These are phyloP conservation scores for Vigna radiata DNA, from an alignment of 306 rosid genomes.

Conservation along the genomic window DNA sequence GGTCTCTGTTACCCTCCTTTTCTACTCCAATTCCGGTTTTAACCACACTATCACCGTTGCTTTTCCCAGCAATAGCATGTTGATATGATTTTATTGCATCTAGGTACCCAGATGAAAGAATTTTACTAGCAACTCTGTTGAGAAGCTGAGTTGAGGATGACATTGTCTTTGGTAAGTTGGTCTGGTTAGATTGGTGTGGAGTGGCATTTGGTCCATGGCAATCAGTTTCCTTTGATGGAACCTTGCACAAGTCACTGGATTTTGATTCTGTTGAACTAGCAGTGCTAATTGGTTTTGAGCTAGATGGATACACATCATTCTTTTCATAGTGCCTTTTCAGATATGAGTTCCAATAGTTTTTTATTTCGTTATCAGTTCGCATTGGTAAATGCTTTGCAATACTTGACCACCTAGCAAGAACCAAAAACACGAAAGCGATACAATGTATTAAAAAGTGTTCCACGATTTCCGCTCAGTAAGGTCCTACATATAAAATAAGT, in stretches of 20 bases:
- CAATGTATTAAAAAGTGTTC: background rate
- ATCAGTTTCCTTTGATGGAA: background rate
- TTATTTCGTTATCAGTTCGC: constrained; percentile 44
- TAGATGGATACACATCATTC: background rate
- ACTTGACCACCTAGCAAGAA: constrained; percentile 39
- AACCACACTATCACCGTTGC: background rate
- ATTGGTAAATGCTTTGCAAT: constrained; percentile 40
- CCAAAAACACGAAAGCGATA: background rate
- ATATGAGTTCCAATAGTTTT: constrained; percentile 43
- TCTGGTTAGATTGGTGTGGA: background rate
- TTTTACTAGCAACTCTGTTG: constrained; percentile 38
- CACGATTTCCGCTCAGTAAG: background rate
- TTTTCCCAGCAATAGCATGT: background rate
- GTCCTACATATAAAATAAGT: background rate
- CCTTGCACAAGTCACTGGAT: constrained; percentile 16
- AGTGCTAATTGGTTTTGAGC: constrained; percentile 20
- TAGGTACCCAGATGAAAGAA: constrained; percentile 20
- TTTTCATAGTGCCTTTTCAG: constrained; percentile 4
- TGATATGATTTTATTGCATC: constrained; percentile 9
- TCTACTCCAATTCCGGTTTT: background rate
- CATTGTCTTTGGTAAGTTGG: background rate
- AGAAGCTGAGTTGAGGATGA: constrained; percentile 38
- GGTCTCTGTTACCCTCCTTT: background rate
- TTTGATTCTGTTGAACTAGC: constrained; percentile 17
- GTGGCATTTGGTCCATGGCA: background rate